Evolutionary conservation across 768 basidiomycete species (phyloP).

Genomic region (Tephrocybe sp.): DNA sequence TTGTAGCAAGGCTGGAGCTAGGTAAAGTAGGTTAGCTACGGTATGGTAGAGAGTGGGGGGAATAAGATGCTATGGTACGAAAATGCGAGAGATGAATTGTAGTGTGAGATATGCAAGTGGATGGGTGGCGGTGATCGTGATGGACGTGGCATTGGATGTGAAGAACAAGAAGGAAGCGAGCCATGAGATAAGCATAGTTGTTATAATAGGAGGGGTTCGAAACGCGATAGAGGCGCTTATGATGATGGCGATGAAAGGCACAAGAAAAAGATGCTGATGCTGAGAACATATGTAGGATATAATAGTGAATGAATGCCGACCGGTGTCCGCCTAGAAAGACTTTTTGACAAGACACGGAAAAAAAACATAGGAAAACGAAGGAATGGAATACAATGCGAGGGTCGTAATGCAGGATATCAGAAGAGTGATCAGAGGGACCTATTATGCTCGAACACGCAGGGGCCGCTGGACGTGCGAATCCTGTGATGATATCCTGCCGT

Average conservation of each 20-base stretch:
- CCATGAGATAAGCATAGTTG: too few species aligned
- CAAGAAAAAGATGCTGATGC: conserved; percentile 7
- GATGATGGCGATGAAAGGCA: conserved; percentile 1
- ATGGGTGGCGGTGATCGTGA: too few species aligned
- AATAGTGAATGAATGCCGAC: background rate
- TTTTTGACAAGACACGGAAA: conserved; percentile 9
- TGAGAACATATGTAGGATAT: conserved; percentile 15
- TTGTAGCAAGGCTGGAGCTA: too few species aligned
- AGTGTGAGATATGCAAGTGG: too few species aligned
- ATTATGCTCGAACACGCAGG: conserved; percentile 9
- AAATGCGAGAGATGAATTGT: too few species aligned
- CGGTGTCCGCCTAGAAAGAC: conserved; percentile 6
- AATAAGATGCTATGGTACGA: too few species aligned
- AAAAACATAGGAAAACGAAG: background rate
- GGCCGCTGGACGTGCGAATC: conserved; percentile 17
- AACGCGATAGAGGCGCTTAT: conserved; percentile 12
- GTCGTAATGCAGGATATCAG: background rate
- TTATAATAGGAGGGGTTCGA: conserved; percentile 1
- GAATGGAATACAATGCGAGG: background rate
- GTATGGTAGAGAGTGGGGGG: too few species aligned
- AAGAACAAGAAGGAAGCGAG: too few species aligned
- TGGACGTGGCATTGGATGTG: too few species aligned
- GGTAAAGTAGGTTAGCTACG: too few species aligned
- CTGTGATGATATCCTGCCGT: conserved; percentile 15
- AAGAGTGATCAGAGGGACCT: background rate